These are phyloP conservation scores for Ceratocystiopsis brevicomis DNA, from an alignment of 2,329 filamentous ascomycete species.

Conservation along the genomic window DNA sequence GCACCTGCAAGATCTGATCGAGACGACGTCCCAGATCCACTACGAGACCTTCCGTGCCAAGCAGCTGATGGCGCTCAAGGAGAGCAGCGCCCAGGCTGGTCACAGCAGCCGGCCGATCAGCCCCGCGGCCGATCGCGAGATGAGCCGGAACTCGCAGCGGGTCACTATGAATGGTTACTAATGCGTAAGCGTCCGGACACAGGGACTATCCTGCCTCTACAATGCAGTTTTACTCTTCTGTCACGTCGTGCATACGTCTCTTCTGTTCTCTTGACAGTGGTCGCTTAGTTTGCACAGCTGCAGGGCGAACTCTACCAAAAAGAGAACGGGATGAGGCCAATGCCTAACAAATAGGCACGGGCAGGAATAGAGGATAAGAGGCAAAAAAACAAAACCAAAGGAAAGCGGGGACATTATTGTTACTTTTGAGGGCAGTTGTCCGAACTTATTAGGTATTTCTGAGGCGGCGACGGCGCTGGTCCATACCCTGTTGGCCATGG, in stretches of 20 bases:
- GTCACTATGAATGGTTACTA: slow-evolving; percentile 99
- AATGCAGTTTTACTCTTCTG: not conserved
- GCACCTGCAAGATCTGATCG: slow-evolving; percentile 94
- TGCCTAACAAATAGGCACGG: too few relatives aligned
- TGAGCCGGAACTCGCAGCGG: slow-evolving; percentile 92
- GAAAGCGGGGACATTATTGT: not conserved
- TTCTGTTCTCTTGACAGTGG: not conserved
- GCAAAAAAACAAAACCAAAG: too few relatives aligned
- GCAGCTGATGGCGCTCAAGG: slow-evolving; percentile 93
- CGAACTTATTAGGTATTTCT: not conserved
- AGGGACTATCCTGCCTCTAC: slow-evolving; percentile 2
- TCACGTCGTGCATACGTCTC: not conserved
- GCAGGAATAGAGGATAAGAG: too few relatives aligned
- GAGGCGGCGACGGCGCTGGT: not conserved
- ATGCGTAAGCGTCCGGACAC: slow-evolving; percentile 6
- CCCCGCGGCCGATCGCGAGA: slow-evolving; percentile 79
- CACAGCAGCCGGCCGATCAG: slow-evolving; percentile 81
- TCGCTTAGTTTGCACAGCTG: too few relatives aligned
- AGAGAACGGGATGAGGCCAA: too few relatives aligned
- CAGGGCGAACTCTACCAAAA: too few relatives aligned
- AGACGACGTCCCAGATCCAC: slow-evolving; percentile 98
- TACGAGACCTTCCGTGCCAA: slow-evolving; percentile 99
- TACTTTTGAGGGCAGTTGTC: not conserved
- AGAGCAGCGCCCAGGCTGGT: slow-evolving; percentile 68
- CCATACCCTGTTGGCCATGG: not conserved